phyloP scores from a whole-genome alignment of 257 asterid species.

The Capsicum rhomboideum region DNA sequence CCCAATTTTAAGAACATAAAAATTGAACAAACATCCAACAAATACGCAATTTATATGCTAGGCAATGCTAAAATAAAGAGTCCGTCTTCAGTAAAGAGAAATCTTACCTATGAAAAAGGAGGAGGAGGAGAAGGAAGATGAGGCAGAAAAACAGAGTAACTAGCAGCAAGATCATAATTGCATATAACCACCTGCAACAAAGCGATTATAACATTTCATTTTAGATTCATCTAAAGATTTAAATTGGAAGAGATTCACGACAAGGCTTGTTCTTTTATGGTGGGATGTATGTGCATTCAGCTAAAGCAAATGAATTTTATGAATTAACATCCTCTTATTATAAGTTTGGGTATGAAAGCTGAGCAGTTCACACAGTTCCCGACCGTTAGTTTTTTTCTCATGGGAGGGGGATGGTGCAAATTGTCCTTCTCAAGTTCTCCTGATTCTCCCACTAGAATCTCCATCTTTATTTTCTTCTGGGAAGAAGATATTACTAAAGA shows the following conservation, averaged over 20 bases:
- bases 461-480: not conserved
- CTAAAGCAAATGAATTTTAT: not conserved
- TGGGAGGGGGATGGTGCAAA: not conserved
- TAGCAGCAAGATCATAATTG: constrained; percentile 60
- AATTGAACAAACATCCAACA: not conserved
- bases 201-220: constrained; percentile 9
- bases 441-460: not conserved
- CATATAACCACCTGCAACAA: constrained; percentile 73
- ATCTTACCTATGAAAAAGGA: constrained; percentile 78
- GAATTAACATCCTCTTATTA: not conserved
- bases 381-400: not conserved
- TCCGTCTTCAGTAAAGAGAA: not conserved
- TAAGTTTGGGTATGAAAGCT: not conserved
- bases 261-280: not conserved
- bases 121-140: constrained; percentile 71
- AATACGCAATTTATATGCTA: not conserved
- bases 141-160: constrained; percentile 51
- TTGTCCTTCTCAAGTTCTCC: not conserved
- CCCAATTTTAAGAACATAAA: not conserved
- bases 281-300: not conserved
- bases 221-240: not conserved
- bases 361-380: not conserved
- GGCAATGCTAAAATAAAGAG: not conserved
- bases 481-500: not conserved
- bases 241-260: not conserved